Base-by-base conservation (phyloP, 1,139 yeast genomes). In the Wickerhamomyces sp. region DNA sequence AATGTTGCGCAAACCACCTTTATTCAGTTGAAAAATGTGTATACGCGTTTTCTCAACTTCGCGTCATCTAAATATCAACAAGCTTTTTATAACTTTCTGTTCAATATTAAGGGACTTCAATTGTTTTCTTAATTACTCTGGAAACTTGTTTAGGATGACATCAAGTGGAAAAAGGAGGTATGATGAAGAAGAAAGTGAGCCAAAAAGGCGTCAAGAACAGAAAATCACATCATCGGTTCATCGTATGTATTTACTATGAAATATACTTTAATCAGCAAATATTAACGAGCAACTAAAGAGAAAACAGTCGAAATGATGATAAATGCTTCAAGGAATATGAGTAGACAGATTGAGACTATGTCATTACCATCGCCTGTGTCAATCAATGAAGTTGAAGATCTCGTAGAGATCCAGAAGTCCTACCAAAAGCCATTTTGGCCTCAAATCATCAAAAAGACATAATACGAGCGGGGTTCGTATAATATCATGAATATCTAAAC, bases 201-300 rank as follows among this genome's bases (percentile, higher is more conserved):
- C n/a, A 8, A 39, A 39, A 27, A 33, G 21, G 15, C 43, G 28
- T 14, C 43, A 40, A 15, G 33, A 28, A 3, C 29, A 7, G 7
- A 26, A 15, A 2, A 42, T 44, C n/a, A 44, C 44, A 15, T 33
- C 44, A 3, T 15, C 39, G 12, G 30, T 26, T 12, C 47, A 44
- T 20, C 41, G 47, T 44, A 17, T 34, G 47, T 24, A n/a, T 35
- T 18, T 12, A 5, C 3, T 30, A n/a, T 30, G n/a, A n/a, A n/a
- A n/a, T 10, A 24, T 12, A 12, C 27, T 24, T 24, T 24, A 24
- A 7, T 24, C 27, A 14, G 9, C 24, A 21, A 21, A 10, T 24
- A 15, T 31, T 34, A 28, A 35, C 28, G 29, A 20, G 13, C 12
- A 24, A 15, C 17, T 20, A 8, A 13, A 39, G 42, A 40, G 19